Evolutionary conservation across 345 rosid species (phyloP).

Genomic region (Salix exigua): DNA sequence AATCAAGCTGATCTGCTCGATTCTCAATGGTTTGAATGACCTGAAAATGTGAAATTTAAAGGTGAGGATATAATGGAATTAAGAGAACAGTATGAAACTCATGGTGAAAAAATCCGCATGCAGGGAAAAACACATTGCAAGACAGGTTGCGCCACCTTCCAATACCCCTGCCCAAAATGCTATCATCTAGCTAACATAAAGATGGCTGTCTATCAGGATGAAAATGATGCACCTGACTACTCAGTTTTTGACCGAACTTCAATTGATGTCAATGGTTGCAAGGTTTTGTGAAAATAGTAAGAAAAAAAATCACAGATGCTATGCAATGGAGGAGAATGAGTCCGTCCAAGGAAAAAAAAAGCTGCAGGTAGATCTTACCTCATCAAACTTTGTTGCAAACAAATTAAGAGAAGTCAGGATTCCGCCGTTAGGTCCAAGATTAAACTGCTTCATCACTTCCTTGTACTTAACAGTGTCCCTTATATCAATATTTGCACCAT

Average conservation of each 20-base stretch:
- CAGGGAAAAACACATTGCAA: not conserved
- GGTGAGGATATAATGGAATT: not conserved
- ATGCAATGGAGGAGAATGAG: not conserved
- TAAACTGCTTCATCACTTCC: conserved; percentile 81
- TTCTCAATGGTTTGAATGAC: conserved; percentile 67
- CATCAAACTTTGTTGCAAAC: conserved; percentile 78
- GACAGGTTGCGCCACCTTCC: not conserved
- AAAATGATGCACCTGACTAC: not conserved
- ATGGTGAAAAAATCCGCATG: not conserved
- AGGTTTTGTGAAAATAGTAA: not conserved
- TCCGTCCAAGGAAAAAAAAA: not conserved
- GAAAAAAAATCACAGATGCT: not conserved
- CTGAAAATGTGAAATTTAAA: conserved; percentile 29
- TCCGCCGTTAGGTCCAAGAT: conserved; percentile 83
- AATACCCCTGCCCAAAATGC: not conserved
- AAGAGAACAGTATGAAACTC: not conserved
- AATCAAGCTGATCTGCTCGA: conserved; percentile 82
- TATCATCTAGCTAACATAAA: not conserved
- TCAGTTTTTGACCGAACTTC: not conserved
- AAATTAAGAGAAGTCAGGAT: conserved; percentile 72
- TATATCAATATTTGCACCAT: conserved; percentile 74
- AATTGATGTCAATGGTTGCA: not conserved
- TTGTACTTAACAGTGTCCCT: conserved; percentile 75
- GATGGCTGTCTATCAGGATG: not conserved
- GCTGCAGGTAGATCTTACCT: conserved; percentile 36